These are phyloP conservation scores for Aspergillus fijiensis DNA, from an alignment of 2,329 filamentous ascomycete species.

Conservation along the genomic window DNA sequence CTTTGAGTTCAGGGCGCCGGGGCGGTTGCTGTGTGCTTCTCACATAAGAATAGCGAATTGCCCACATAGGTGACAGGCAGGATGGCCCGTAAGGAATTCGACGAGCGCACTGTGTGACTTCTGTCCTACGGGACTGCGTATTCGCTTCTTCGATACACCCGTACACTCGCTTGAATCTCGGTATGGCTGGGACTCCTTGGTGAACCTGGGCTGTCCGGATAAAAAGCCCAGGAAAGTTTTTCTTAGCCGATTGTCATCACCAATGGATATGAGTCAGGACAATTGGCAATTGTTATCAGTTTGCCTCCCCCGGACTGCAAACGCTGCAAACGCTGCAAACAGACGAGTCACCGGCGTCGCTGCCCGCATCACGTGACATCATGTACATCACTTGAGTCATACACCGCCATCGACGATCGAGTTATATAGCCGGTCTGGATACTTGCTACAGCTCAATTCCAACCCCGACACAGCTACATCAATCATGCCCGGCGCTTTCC, in stretches of 20 bases:
- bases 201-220: background rate
- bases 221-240: background rate
- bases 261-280: background rate
- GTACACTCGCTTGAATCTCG: too few relatives aligned
- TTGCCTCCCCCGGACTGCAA: background rate
- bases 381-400: background rate
- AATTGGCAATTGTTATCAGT: background rate
- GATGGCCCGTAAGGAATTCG: background rate
- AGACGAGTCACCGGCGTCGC: background rate
- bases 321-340: background rate
- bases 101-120: background rate
- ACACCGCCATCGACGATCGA: background rate
- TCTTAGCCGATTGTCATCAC: background rate
- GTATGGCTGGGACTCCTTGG: background rate
- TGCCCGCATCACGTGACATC: background rate
- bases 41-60: background rate
- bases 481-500: constrained; percentile 30
- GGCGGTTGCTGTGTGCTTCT: background rate
- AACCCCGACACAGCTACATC: background rate
- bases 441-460: background rate
- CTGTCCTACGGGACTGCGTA: background rate
- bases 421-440: background rate
- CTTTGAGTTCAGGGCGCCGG: background rate
- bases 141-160: background rate
- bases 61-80: background rate